Base-by-base conservation (phyloP, 495 filamentous ascomycete species). In the Haplographium delicatum region DNA sequence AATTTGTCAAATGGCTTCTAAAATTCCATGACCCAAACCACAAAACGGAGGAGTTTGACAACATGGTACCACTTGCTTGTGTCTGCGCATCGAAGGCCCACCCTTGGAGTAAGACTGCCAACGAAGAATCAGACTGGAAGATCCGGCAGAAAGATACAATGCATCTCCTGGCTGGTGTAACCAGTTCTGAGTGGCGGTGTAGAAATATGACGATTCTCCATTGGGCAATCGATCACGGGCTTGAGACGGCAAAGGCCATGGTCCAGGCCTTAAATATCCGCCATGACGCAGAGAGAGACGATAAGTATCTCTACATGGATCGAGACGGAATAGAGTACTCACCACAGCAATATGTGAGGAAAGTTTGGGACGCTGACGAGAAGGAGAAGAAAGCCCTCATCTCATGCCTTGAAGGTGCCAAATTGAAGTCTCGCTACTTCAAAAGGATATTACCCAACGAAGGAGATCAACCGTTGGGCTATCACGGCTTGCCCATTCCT, bases 301-400 rank as follows among this genome's bases (percentile, higher is more conserved):
- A 49, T 2, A 49, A 49, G 18, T 49, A 49, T 25, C 19, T 49
- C 19, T 49, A 49, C 22, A 40, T 23, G 31, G 46, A 49, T 33
- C 22, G 33, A 40, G 46, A 39, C 20, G 46, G 46, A 18, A 28
- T 49, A 20, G 31, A 49, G 22, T 49, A 49, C 33, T 39, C 46
- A 9, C 46, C 46, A 13, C 46, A 49, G 8, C 30, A 49, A 49
- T 49, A 38, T 13, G 46, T 49, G n/a, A 39, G 4, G 8, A 20
- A 40, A 20, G 16, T 49, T 19, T 24, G 19, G 22, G 33, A 49
- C 15, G 6, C 34, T 18, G 31, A 39, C 8, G 13, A 38, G 8
- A 15, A 38, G 16, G 46, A 49, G 18, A 49, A 49, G 34, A 28
- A 38, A 24, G 31, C 31, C 4, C 22, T 40, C 31, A 38, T 49